phyloP scores from a whole-genome alignment of 192 early-diverging fungal genomes.

The Rhizoclosmatium globosum region DNA sequence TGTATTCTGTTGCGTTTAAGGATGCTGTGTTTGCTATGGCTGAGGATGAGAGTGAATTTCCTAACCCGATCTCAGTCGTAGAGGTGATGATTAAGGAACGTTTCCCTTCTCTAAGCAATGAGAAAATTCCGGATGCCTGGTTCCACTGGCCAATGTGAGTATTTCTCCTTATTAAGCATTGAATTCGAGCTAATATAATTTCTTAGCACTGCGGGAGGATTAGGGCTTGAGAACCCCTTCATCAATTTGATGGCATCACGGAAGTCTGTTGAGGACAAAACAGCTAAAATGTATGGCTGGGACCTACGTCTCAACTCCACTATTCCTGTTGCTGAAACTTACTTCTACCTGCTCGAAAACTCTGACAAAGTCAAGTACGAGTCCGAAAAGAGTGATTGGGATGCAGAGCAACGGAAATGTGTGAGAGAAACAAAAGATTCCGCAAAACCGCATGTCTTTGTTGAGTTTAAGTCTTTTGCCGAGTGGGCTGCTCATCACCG shows the following conservation, averaged over 20 bases:
- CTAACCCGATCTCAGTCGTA: neutral
- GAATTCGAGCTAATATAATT: neutral
- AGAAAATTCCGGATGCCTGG: neutral
- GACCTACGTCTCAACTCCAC: neutral
- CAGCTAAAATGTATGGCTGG: neutral
- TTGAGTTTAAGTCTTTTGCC: neutral
- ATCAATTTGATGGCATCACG: neutral
- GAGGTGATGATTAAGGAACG: neutral
- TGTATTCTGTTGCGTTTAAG: neutral
- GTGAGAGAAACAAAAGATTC: neutral
- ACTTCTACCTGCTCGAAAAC: neutral
- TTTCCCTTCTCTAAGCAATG: neutral
- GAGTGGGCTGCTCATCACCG: neutral
- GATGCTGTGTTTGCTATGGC: neutral
- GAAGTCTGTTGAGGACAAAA: neutral
- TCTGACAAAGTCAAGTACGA: neutral
- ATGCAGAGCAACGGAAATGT: neutral
- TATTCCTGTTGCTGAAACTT: neutral
- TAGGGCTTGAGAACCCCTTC: neutral
- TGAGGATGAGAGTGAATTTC: neutral
- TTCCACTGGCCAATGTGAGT: constrained; percentile 1
- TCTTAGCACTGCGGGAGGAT: neutral
- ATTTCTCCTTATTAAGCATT: neutral
- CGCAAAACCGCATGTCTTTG: neutral
- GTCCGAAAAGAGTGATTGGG: neutral